Evolutionary conservation across 2,329 filamentous ascomycete species (phyloP), one percentile per base, ranked within the genome.

Genomic region (Leptographium flavum): DNA sequence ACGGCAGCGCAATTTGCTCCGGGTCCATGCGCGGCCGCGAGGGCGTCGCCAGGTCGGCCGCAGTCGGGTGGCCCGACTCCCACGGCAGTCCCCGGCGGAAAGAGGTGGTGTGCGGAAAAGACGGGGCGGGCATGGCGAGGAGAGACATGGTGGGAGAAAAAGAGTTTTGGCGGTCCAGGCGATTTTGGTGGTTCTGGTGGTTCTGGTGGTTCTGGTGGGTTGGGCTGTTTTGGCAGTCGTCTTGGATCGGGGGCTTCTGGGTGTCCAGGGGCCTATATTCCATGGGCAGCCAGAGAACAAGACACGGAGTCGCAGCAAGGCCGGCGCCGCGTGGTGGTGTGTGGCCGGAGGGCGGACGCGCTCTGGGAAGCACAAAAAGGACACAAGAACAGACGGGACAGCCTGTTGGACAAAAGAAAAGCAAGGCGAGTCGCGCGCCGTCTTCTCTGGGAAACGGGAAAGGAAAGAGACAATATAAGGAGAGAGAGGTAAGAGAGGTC

Each of bases 61-160:
- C 17, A 10, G 21, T 22, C 7, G 38, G 43, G 10, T 15, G 13
- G 19, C 41, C 43, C 9, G 31, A 23, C 3, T 65, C 63, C 66
- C 65, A 70, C 17, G 58, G 53, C 30, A 21, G 33, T 10, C 27
- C 27, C 4, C 58, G 58, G 49, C 58, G 59, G 53, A 68, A 70
- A 30, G 58, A 58, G 42, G 63, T n/a, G n/a, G n/a, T 55, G 49
- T 66, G 62, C 32, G 63, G 57, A 43, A 64, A 57, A 14, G 42
- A 42, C 5, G 66, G 60, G 43, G 63, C 58, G 49, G 67, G 57
- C 59, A 70, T 71, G 50, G 67, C 63, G 53, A 73, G 61, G 56
- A 66, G 66, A 56, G 69, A 69, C 69, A 73, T 73, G 36, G 65
- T 70, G 57, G 56, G 48, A 43, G 50, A 52, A 47, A 54, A 10